Conservation (phyloP, 225 moss, liverwort and hornwort genomes). For the Physcomitrium patens region DNA sequence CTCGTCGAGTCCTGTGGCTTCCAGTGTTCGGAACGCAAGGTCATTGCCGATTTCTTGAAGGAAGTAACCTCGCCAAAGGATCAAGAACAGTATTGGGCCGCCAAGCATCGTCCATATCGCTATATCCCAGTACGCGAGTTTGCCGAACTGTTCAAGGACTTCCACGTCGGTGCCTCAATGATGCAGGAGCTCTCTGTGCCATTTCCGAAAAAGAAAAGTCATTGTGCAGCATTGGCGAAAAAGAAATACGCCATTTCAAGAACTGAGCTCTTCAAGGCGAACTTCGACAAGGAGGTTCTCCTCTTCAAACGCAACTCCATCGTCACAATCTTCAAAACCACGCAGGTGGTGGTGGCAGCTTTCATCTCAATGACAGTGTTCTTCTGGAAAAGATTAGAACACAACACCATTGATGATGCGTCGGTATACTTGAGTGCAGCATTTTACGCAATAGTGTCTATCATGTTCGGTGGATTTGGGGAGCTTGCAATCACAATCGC, state of each 20-base stretch:
- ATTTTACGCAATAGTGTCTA: conserved; percentile 66
- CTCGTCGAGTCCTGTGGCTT: conserved; percentile 82
- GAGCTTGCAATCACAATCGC: conserved; percentile 73
- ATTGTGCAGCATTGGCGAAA: conserved; percentile 65
- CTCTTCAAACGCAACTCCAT: conserved; percentile 77
- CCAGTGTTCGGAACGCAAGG: conserved; percentile 85
- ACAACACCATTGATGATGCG: conserved; percentile 53
- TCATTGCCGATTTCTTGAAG: conserved; percentile 85
- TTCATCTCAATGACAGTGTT: too few relatives aligned
- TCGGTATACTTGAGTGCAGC: conserved; percentile 53
- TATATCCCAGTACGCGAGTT: conserved; percentile 54
- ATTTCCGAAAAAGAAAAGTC: conserved; percentile 49
- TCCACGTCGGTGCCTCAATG: conserved; percentile 46
- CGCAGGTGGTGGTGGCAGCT: neutral
- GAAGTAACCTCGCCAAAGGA: conserved; percentile 61
- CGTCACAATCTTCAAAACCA: conserved; percentile 57
- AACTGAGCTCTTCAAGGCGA: conserved; percentile 59
- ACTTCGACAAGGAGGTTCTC: conserved; percentile 61
- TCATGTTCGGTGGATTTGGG: conserved; percentile 75
- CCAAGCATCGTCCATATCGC: conserved; percentile 38
- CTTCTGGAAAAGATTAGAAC: conserved; percentile 27
- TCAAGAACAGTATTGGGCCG: conserved; percentile 50
- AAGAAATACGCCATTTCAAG: conserved; percentile 51
- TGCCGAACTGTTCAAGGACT: conserved; percentile 50
- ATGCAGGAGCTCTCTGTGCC: conserved; percentile 53